Evolutionary conservation across 208 protist genomes (phyloP), one percentile per base, ranked within the genome.

Genomic region (Sergeia podlipaevii): DNA sequence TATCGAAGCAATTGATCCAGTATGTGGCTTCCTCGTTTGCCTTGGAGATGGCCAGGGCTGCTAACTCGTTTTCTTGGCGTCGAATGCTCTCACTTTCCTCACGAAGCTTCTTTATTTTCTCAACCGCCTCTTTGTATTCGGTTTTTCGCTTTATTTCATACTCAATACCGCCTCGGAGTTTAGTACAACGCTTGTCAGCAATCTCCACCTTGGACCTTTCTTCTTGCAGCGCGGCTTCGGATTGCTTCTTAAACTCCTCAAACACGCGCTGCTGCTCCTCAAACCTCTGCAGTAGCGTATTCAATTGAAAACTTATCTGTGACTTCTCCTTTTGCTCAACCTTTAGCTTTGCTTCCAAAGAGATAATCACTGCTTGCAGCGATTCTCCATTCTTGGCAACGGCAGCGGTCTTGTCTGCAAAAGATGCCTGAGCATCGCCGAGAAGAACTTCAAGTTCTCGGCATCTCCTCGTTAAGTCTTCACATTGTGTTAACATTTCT

Each of bases 91-190:
- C 82, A 20, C 67, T 74, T 53, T 91, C 83, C 6, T 72, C 60
- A 18, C 79, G 74, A 23, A 86, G 75, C 3, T 61, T 33, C 32
- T 85, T 86, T 4, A 86, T 41, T 33, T 76, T 66, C 24, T 81
- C 75, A 17, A 94, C 49, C 10, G 87, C 87, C 21, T 47, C 15
- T 37, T 94, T 94, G 62, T 94, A 94, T 46, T 91, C 83, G 15
- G 54, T 57, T 53, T 94, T 94, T 0, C 87, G 64, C 24, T 52
- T 55, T 23, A 89, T 29, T 56, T 91, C 86, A 28, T 89, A 86
- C 32, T 83, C 68, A 8, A 93, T 18, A 0, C 57, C 75, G 18
- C 70, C 59, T 2, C 70, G 73, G 6, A 92, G 64, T 46, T 77
- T 86, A 24, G 46, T 33, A 8, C 55, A 32, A 27, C 82, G 70